Percentiles rank a stretch among this genome's conserved stretches.
These are phyloP conservation scores for Juglanconis sp. DNA, from an alignment of 2,329 filamentous ascomycete genomes.

Conservation along the genomic window DNA sequence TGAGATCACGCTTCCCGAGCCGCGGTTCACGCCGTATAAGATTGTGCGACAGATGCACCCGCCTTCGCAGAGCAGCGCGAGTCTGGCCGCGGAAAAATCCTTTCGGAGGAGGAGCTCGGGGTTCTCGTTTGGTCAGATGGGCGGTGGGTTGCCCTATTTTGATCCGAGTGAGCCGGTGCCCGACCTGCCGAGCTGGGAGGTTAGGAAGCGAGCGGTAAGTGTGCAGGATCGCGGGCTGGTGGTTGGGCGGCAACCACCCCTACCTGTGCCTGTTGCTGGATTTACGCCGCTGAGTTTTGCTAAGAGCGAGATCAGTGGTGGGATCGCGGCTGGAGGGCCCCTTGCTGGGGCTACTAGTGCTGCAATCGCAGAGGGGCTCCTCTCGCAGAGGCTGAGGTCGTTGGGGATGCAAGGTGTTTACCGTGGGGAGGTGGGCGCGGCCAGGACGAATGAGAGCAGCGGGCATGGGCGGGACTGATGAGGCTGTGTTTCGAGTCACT, in stretches of 20 bases:
- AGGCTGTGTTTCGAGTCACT: neutral
- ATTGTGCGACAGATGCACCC: constrained; percentile 51
- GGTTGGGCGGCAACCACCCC: neutral
- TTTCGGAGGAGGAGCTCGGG: constrained; percentile 57
- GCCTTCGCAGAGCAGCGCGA: constrained; percentile 32
- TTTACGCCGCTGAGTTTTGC: constrained; percentile 26
- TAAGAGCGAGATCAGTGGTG: constrained; percentile 29
- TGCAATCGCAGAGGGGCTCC: constrained; percentile 59
- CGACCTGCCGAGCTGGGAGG: neutral
- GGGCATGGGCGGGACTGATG: neutral
- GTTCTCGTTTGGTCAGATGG: constrained; percentile 32
- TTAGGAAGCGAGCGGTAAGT: neutral
- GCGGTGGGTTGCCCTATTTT: neutral
- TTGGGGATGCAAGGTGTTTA: constrained; percentile 46
- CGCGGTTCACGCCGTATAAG: constrained; percentile 82
- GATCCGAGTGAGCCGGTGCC: constrained; percentile 13
- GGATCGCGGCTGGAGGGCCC: constrained; percentile 41
- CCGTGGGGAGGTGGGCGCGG: neutral
- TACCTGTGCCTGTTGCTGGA: constrained; percentile 1
- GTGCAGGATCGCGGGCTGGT: constrained; percentile 5
- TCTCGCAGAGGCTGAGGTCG: constrained; percentile 66
- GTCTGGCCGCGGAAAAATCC: constrained; percentile 57
- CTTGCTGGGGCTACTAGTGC: constrained; percentile 39
- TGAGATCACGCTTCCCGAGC: constrained; percentile 85
- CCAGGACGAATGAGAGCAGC: neutral